phyloP scores from a whole-genome alignment of 2,329 filamentous ascomycete species.

The Fusarium brevicatenulatum region DNA sequence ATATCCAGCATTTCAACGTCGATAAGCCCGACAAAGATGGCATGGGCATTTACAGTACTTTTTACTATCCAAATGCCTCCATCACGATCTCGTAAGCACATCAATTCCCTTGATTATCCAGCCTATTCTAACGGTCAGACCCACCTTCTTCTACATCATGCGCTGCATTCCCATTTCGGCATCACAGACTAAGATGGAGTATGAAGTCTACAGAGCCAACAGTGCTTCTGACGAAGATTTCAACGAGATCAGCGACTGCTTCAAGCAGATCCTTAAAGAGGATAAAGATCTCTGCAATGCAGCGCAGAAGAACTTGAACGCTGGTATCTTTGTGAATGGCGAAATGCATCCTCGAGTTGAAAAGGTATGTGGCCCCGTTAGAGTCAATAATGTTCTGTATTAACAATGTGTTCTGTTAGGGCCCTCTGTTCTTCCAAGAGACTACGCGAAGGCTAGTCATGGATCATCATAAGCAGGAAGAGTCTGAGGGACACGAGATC shows the following conservation, averaged over 20 bases:
- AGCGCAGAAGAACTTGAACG: constrained; percentile 8
- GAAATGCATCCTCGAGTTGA: constrained; percentile 17
- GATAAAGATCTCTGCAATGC: constrained; percentile 8
- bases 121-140: neutral
- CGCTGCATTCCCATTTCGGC: neutral
- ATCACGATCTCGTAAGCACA: constrained; percentile 11
- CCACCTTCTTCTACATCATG: constrained; percentile 20
- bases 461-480: neutral
- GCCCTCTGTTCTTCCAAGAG: neutral
- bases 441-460: neutral
- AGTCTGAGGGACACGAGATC: neutral
- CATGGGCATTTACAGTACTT: constrained; percentile 3
- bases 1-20: constrained; percentile 60
- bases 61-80: constrained; percentile 8
- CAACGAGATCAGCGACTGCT: constrained; percentile 2
- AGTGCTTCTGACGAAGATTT: neutral
- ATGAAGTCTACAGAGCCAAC: constrained; percentile 18
- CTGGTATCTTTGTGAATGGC: constrained; percentile 6
- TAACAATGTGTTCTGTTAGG: neutral
- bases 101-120: too few relatives aligned
- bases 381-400: accelerated
- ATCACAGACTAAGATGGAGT: neutral
- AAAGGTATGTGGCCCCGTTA: neutral
- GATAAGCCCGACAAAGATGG: constrained; percentile 39
- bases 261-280: constrained; percentile 2